Evolutionary conservation across 257 asterid genomes (phyloP).

Genomic region (Solanum bulbocastanum): DNA sequence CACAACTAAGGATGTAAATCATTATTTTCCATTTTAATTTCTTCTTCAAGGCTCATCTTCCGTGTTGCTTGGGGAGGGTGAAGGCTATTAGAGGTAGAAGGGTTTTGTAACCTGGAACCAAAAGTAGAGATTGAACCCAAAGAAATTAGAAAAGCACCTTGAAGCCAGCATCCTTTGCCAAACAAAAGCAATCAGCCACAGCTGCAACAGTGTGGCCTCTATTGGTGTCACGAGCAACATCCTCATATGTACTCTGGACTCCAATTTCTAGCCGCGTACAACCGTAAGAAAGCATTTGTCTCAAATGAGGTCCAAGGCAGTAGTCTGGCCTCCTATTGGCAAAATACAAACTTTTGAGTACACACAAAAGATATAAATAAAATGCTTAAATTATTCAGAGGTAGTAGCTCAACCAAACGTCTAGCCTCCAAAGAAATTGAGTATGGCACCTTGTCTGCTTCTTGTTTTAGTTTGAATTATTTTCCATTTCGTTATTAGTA

Average conservation of each 20-base stretch:
- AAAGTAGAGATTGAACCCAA: neutral
- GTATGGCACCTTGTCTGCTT: neutral
- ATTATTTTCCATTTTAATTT: neutral
- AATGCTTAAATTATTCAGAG: neutral
- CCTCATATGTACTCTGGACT: slow-evolving; percentile 97
- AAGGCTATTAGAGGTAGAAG: neutral
- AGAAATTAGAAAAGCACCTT: slow-evolving; percentile 42
- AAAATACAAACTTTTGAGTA: slow-evolving; percentile 13
- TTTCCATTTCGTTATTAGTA: neutral
- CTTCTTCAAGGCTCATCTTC: neutral
- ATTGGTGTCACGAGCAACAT: slow-evolving; percentile 98
- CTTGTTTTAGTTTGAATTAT: neutral
- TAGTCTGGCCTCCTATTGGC: slow-evolving; percentile 83
- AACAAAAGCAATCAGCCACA: slow-evolving; percentile 97
- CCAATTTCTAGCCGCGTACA: slow-evolving; percentile 98
- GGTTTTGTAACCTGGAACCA: neutral
- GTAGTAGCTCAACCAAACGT: neutral
- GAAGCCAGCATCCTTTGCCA: slow-evolving; percentile 99
- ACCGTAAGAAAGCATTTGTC: slow-evolving; percentile 97
- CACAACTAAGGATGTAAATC: neutral
- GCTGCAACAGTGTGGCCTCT: slow-evolving; percentile 99
- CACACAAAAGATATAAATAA: neutral
- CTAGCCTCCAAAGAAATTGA: neutral
- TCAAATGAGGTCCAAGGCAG: slow-evolving; percentile 96
- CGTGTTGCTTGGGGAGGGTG: neutral